phyloP scores from a whole-genome alignment of 1,284 basidiomycete species.

The Apiotrichum porosum region DNA sequence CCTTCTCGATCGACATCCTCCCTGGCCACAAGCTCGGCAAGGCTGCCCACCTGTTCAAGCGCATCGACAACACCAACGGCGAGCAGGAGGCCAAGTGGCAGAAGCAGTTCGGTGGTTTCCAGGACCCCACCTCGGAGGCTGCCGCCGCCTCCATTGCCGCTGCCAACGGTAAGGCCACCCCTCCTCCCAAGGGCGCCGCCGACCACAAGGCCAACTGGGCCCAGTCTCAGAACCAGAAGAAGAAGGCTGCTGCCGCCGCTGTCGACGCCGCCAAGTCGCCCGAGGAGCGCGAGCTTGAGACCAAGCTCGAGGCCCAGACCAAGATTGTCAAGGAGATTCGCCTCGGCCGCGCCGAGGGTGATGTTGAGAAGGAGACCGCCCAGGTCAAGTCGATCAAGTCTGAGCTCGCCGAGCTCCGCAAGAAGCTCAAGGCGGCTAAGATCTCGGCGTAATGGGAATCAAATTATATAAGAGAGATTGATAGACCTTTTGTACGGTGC shows the following conservation, averaged over 20 bases:
- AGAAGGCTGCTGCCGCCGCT: slow-evolving; percentile 33
- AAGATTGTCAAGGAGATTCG: slow-evolving; percentile 64
- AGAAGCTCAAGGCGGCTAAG: slow-evolving; percentile 40
- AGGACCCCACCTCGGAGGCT: slow-evolving; percentile 42
- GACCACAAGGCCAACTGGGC: slow-evolving; percentile 35
- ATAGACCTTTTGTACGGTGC: background rate
- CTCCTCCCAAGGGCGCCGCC: slow-evolving; percentile 30
- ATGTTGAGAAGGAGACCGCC: slow-evolving; percentile 52
- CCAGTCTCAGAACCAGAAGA: slow-evolving; percentile 25
- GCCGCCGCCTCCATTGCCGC: slow-evolving; percentile 34
- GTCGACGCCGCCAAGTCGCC: slow-evolving; percentile 43
- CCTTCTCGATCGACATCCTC: slow-evolving; percentile 71
- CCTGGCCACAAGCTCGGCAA: slow-evolving; percentile 80
- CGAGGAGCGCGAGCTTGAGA: slow-evolving; percentile 50
- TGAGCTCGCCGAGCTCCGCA: slow-evolving; percentile 56
- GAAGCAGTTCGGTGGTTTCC: slow-evolving; percentile 69
- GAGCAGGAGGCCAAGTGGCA: slow-evolving; percentile 82
- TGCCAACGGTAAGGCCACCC: slow-evolving; percentile 22
- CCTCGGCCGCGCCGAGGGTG: slow-evolving; percentile 56
- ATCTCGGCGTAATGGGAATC: slow-evolving; percentile 1
- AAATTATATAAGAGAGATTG: no score
- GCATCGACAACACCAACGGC: slow-evolving; percentile 67
- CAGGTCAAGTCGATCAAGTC: slow-evolving; percentile 58
- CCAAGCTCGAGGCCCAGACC: slow-evolving; percentile 69
- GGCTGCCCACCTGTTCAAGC: slow-evolving; percentile 87